A percentile compares a stretch with the other conserved stretches of the same genome.
phyloP scores from a whole-genome alignment of 306 rosid genomes.

The Cucumis cinereus region DNA sequence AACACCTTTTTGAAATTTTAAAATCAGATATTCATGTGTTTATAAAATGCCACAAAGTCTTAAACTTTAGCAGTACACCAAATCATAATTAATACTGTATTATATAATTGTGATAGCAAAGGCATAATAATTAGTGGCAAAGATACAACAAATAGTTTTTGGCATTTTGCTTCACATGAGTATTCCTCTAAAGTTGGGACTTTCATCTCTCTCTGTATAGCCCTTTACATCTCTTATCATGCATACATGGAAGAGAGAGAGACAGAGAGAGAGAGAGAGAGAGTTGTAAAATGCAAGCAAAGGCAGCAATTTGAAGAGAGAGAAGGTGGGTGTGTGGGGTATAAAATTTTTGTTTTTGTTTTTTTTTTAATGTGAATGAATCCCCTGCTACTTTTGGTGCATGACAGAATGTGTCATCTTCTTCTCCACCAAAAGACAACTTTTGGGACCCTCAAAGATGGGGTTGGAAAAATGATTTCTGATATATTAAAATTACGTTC shows the following conservation, averaged over 20 bases:
- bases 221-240: conserved; percentile 62
- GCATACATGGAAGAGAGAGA: conserved; percentile 17
- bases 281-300: conserved; percentile 84
- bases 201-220: conserved; percentile 17
- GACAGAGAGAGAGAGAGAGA: background rate
- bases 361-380: conserved; percentile 15
- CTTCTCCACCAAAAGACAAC: conserved; percentile 24
- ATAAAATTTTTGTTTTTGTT: background rate
- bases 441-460: conserved; percentile 46
- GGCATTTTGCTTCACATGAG: conserved; percentile 56
- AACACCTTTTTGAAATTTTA: background rate
- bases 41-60: background rate
- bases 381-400: conserved; percentile 56
- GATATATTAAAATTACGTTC: background rate
- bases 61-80: background rate
- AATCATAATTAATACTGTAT: conserved; percentile 29
- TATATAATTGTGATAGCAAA: conserved; percentile 17
- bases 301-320: conserved; percentile 47
- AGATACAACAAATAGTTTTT: conserved; percentile 15
- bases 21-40: background rate
- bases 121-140: conserved; percentile 54
- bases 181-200: conserved; percentile 31
- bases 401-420: conserved; percentile 36
- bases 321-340: conserved; percentile 16
- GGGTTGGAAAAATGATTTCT: conserved; percentile 43